Evolutionary conservation across 768 basidiomycete species (phyloP).

Genomic region (Dioszegia crocea): DNA sequence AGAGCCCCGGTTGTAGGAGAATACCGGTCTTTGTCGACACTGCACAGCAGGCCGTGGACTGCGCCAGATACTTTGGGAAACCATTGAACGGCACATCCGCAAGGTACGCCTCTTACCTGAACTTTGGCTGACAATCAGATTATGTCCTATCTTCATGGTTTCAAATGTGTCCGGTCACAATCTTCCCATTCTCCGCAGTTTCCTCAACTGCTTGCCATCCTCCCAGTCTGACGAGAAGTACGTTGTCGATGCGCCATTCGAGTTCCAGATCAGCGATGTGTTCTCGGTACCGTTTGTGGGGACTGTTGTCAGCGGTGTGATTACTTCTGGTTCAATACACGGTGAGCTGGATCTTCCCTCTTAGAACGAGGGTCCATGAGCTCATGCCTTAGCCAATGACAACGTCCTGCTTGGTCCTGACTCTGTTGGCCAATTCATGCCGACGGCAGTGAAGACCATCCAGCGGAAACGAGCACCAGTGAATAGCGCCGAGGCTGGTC

Average conservation of each 20-base stretch:
- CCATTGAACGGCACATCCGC: conserved; percentile 17
- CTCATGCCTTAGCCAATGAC: conserved; percentile 61
- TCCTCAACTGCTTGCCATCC: conserved; percentile 84
- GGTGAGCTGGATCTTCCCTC: conserved; percentile 13
- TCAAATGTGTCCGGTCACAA: conserved; percentile 96
- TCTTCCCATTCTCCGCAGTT: conserved; percentile 76
- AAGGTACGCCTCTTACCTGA: conserved; percentile 4
- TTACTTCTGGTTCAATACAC: conserved; percentile 41
- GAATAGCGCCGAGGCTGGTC: conserved; percentile 82
- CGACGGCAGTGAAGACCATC: conserved; percentile 79
- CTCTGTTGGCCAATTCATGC: conserved; percentile 78
- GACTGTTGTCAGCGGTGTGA: conserved; percentile 47
- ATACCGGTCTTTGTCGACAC: conserved; percentile 61
- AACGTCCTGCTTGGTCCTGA: conserved; percentile 83
- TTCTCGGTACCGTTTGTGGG: conserved; percentile 51
- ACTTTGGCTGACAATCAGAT: conserved; percentile 51
- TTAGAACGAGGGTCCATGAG: not conserved
- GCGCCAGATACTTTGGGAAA: conserved; percentile 40
- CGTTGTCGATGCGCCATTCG: conserved; percentile 57
- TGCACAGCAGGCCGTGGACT: conserved; percentile 68
- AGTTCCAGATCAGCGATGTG: conserved; percentile 51
- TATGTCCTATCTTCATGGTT: conserved; percentile 85
- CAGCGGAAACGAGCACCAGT: conserved; percentile 91
- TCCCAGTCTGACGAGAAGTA: conserved; percentile 82
- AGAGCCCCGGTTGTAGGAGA: conserved; percentile 77